A percentile compares a stretch with the other conserved stretches of the same genome.
phyloP scores from a whole-genome alignment of 345 rosid genomes.

The Sonneratia alba region DNA sequence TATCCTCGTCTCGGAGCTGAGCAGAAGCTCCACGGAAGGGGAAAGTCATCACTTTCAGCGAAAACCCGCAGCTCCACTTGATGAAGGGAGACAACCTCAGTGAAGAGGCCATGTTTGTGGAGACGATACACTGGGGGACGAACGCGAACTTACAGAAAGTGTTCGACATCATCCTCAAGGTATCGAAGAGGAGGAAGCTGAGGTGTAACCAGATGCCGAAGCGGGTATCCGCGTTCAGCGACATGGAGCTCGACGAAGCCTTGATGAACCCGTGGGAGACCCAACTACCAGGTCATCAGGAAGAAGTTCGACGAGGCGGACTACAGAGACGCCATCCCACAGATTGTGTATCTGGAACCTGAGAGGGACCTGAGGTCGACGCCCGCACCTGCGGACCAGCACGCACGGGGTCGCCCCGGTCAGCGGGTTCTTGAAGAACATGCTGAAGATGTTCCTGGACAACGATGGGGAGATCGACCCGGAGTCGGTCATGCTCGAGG shows the following conservation, averaged over 20 bases:
- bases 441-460: slow-evolving; percentile 41
- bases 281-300: slow-evolving; percentile 25
- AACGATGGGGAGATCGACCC: slow-evolving; percentile 27
- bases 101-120: slow-evolving; percentile 29
- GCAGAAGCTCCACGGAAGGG: slow-evolving; percentile 53
- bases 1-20: slow-evolving; percentile 40
- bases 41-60: slow-evolving; percentile 39
- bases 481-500: slow-evolving; percentile 29
- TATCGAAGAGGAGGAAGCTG: slow-evolving; percentile 30
- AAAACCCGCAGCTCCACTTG: slow-evolving; percentile 23
- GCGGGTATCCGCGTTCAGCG: slow-evolving; percentile 52
- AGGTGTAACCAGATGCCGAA: slow-evolving; percentile 45
- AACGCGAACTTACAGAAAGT: slow-evolving; percentile 43
- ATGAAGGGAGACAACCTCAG: slow-evolving; percentile 23
- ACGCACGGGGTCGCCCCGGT: slow-evolving; percentile 50
- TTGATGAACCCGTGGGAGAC: slow-evolving; percentile 35
- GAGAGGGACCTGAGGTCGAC: slow-evolving; percentile 38
- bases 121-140: slow-evolving; percentile 13
- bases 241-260: slow-evolving; percentile 53
- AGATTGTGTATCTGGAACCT: slow-evolving; percentile 62
- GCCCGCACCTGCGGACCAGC: slow-evolving; percentile 27
- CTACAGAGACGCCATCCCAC: slow-evolving; percentile 39
- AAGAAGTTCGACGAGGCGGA: slow-evolving; percentile 37
- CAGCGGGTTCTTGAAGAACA: slow-evolving; percentile 57
- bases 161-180: slow-evolving; percentile 36